phyloP scores from a whole-genome alignment of 2,329 filamentous ascomycete genomes.

The Arthrinium puccinioides region DNA sequence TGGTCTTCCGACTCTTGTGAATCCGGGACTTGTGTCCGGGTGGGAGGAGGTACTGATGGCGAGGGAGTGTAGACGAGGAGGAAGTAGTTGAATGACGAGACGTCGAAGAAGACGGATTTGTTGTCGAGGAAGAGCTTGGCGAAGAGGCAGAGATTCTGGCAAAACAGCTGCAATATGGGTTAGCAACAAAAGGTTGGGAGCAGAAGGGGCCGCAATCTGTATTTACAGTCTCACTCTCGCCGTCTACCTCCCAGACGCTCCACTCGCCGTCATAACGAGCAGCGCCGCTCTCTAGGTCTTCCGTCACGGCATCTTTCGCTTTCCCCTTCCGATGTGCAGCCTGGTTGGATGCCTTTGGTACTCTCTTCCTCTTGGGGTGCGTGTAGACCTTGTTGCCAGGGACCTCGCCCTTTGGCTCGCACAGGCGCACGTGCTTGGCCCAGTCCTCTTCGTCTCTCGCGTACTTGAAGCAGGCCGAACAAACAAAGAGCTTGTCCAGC shows the following conservation, averaged over 20 bases:
- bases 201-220: not conserved
- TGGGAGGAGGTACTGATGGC: no score
- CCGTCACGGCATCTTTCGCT: conserved; percentile 18
- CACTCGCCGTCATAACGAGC: conserved; percentile 51
- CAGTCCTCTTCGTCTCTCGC: conserved; percentile 55
- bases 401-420: conserved; percentile 39
- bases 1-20: not conserved
- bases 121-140: conserved; percentile 97
- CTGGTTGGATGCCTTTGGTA: conserved; percentile 26
- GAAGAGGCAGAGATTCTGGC: conserved; percentile 91
- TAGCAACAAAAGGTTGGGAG: conserved; percentile 1
- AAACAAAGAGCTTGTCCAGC: conserved; percentile 73
- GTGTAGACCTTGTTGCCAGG: conserved; percentile 71
- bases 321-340: not conserved
- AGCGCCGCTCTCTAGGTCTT: conserved; percentile 28
- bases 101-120: conserved; percentile 97
- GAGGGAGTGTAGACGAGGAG: conserved; percentile 73
- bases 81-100: conserved; percentile 90
- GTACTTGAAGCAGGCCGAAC: conserved; percentile 92
- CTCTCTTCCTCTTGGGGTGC: conserved; percentile 41
- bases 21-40: conserved; percentile 1
- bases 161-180: conserved; percentile 58
- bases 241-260: conserved; percentile 88
- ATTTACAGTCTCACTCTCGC: conserved; percentile 68
- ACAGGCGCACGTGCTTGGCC: conserved; percentile 51